Base-by-base conservation (phyloP, 2,329 filamentous ascomycete species). In the Calonectria honghensis region DNA sequence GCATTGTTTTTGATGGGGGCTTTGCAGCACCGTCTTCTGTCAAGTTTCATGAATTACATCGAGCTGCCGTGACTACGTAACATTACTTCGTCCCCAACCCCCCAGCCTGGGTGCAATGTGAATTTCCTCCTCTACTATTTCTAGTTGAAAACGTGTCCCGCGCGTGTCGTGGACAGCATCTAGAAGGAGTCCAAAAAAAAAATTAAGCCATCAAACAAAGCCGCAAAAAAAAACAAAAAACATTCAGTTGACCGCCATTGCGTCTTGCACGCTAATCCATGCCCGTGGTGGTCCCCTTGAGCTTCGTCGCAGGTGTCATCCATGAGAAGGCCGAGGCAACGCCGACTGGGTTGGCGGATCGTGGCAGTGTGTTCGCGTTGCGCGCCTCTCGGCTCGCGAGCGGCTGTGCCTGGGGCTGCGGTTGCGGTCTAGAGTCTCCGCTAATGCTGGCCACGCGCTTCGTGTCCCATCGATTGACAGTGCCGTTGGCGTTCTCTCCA, bases 321-420 rank as follows among this genome's bases (percentile, higher is more conserved):
- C 96, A 98, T 16, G 94, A 93, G 86, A 98, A 98, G 3, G 96
- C 96, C 73, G 95, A 97, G 18, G 94, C 96, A n/a, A 95, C 95
- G 11, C 96, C 96, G 24, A 98, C 91, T 0, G 97, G 96, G 82
- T 98, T 98, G 39, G 92, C 89, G 9, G 92, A 89, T 72, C 92
- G 90, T 20, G 91, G 87, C n/a, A 87, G 82, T 24, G 85, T 81
- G 52, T 86, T 83, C 48, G 83, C 81, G 68, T 84, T 86, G 70
- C 86, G 85, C 50, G 79, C 77, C 61, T 86, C 84, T 72, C 83
- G 81, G 70, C 75, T 85, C 85, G 79, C 31, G 24, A 68, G 86
- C 67, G 80, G 80, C 75, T 86, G 78, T n/a, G 80, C 79, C 35
- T 70, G 68, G 10, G 51, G 32, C 32, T 64, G 86, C 65, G 78